Evolutionary conservation across 345 rosid genomes (phyloP).

Genomic region (Reutealis trisperma): DNA sequence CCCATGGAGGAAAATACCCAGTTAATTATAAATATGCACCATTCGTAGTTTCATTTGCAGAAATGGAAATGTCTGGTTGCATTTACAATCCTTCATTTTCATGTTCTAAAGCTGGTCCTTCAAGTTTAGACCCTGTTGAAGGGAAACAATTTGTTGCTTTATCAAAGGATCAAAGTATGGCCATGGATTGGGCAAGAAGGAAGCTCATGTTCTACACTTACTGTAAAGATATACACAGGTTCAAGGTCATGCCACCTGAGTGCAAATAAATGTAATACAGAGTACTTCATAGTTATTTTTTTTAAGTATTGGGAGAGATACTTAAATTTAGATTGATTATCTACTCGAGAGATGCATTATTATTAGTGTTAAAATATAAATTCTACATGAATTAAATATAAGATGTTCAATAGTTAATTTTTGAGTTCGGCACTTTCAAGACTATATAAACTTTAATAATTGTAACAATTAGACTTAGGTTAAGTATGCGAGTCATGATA

Average conservation of each 20-base stretch:
- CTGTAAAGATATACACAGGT: conserved; percentile 66
- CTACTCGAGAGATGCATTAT: not conserved
- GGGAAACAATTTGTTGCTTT: conserved; percentile 61
- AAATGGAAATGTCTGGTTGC: conserved; percentile 61
- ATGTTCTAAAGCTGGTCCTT: conserved; percentile 51
- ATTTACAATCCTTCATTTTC: conserved; percentile 33
- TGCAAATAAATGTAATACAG: conserved; percentile 42
- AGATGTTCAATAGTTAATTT: no score
- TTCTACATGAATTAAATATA: no score
- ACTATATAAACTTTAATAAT: no score
- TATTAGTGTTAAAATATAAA: no score
- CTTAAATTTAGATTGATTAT: no score
- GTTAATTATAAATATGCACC: conserved; percentile 83
- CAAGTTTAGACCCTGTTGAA: conserved; percentile 68
- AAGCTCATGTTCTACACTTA: conserved; percentile 91
- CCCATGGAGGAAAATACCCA: conserved; percentile 90
- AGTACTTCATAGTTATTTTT: not conserved
- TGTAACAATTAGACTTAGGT: no score
- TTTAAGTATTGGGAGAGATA: not conserved
- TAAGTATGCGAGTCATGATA: not conserved
- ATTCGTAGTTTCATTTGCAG: conserved; percentile 62
- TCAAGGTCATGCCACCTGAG: conserved; percentile 72
- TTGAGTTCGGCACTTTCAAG: no score
- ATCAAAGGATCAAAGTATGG: conserved; percentile 62
- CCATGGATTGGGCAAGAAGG: conserved; percentile 85